Evolutionary conservation across 202 grass and related monocot genomes (phyloP), one percentile per base, ranked within the genome.

Genomic region (Elaeis oleifera): DNA sequence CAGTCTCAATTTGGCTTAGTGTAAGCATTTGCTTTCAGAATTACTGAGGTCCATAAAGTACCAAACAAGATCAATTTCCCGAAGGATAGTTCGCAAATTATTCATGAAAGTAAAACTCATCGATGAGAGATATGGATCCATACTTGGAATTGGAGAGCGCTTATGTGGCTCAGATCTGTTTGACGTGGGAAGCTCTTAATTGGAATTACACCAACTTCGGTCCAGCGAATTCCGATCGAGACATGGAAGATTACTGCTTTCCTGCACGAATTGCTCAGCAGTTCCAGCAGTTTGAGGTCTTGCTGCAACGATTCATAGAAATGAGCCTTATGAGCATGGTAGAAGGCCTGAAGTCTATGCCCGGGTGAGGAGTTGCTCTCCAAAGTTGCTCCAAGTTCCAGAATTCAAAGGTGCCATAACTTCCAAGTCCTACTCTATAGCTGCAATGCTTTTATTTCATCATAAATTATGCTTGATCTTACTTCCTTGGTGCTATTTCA

Each of bases 261-360:
- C 75, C 84, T 39, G 88, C 82, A 28, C 58, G 79, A 22, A 74
- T 86, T 5, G 94, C 88, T 9, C 92, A 92, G 73, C 84, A 92
- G 79, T 92, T 97, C 68, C 92, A 97, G 69, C 88, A 91, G 61
- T 97, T 92, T 17, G 79, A 92, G 84, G 85, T 92, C 54, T 61
- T 97, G 15, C 56, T 97, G 4, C 80, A 89, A 63, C 82, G 94
- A 15, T 97, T 97, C 80, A 68, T 92, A 23, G 88, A 97, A 97
- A 84, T 50, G 94, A 97, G 78, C 79, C 88, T 0, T 89, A 74
- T 49, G 88, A 89, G 74, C 29, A 18, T 20, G 88, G 88, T 1
- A 61, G 82, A 6, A 72, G 94, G 0, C 82, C 94, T 0, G 84
- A 92, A 76, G 65, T 97, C 2, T 97, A 89, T 70, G 94, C 88